Conservation (phyloP, 2,329 filamentous ascomycete species). For the Aspergillus sp. region DNA sequence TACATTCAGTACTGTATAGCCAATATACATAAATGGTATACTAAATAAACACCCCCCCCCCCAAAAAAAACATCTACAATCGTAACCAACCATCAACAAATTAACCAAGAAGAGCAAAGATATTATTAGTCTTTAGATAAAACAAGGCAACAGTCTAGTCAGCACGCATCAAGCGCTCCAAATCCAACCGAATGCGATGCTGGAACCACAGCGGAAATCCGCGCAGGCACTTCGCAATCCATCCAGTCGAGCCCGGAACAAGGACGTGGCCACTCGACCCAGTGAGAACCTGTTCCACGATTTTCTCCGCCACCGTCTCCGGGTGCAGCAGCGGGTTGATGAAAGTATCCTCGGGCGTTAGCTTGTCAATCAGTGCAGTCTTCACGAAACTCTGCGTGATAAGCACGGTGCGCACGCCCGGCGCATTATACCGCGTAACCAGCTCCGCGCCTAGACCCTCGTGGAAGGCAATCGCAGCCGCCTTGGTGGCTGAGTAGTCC, state of each 20-base stretch:
- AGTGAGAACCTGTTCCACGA: slow-evolving; percentile 60
- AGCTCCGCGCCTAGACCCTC: slow-evolving; percentile 64
- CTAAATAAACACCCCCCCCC: neutral
- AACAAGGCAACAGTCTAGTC: neutral
- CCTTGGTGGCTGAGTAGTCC: slow-evolving; percentile 68
- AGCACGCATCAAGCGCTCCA: slow-evolving; percentile 30
- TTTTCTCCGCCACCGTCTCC: slow-evolving; percentile 63
- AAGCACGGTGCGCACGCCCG: slow-evolving; percentile 61
- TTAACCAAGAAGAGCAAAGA: neutral
- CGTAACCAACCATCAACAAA: neutral
- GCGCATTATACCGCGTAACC: slow-evolving; percentile 60
- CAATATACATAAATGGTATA: neutral
- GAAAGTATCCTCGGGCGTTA: slow-evolving; percentile 52
- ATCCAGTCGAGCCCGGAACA: slow-evolving; percentile 50
- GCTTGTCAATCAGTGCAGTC: slow-evolving; percentile 61
- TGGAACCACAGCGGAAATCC: slow-evolving; percentile 65
- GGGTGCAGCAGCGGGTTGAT: slow-evolving; percentile 56
- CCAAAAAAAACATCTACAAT: neutral
- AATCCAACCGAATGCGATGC: slow-evolving; percentile 43
- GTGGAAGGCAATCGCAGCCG: slow-evolving; percentile 66
- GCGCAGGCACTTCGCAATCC: slow-evolving; percentile 45
- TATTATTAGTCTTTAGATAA: neutral
- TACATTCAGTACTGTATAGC: neutral
- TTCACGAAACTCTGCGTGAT: slow-evolving; percentile 64
- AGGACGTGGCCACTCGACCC: slow-evolving; percentile 60